Evolutionary conservation across 805 yeast species (phyloP).

Genomic region (Ogataea allantospora): DNA sequence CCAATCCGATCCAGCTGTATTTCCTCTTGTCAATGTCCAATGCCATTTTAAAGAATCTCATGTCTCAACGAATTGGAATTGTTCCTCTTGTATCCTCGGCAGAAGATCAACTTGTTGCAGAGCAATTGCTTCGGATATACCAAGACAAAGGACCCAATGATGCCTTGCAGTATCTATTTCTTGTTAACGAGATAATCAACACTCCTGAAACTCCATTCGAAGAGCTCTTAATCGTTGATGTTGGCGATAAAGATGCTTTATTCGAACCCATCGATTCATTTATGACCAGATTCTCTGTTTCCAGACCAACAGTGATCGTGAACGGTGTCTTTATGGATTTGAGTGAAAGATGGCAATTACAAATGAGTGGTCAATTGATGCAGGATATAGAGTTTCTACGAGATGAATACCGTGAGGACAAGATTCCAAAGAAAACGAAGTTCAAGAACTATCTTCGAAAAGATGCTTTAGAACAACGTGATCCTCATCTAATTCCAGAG

Average conservation of each 20-base stretch:
- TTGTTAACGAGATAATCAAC: conserved; percentile 17
- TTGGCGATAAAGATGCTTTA: conserved; percentile 6
- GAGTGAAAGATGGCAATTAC: conserved; percentile 50
- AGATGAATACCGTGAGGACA: conserved; percentile 25
- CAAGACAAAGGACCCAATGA: conserved; percentile 20
- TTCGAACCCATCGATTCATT: conserved; percentile 27
- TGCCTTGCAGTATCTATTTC: conserved; percentile 25
- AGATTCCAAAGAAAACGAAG: conserved; percentile 27
- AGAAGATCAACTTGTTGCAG: conserved; percentile 24
- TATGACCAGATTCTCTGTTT: conserved; percentile 38
- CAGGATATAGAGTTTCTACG: conserved; percentile 48
- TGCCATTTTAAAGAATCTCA: conserved; percentile 49
- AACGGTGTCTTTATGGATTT: conserved; percentile 70
- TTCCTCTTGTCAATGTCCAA: conserved; percentile 50
- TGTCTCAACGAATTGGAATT: conserved; percentile 81
- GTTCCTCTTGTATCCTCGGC: conserved; percentile 53
- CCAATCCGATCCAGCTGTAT: conserved; percentile 49
- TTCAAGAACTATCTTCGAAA: conserved; percentile 44
- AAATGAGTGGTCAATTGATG: conserved; percentile 50
- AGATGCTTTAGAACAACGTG: conserved; percentile 43
- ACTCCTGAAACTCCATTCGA: background rate
- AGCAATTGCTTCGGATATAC: conserved; percentile 25
- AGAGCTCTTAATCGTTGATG: conserved; percentile 8
- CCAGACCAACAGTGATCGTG: conserved; percentile 53
- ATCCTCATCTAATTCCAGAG: conserved; percentile 52